Percentiles rank a stretch among this genome's conserved stretches.
Conservation (phyloP, 768 basidiomycete genomes). For the Hygrocybe coccinea region DNA sequence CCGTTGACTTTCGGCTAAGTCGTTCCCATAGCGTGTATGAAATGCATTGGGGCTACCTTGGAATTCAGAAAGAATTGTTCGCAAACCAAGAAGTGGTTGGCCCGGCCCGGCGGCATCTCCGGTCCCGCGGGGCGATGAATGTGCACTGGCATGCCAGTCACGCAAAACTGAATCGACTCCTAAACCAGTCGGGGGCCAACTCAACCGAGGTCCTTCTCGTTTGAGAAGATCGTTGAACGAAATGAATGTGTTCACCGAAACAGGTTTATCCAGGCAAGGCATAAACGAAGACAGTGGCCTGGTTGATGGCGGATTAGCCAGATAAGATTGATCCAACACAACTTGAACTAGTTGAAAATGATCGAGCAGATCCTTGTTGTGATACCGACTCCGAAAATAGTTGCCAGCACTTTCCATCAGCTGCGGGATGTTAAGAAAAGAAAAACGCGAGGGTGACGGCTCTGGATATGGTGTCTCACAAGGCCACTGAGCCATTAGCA, state of each 20-base stretch:
- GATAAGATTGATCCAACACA: constrained; percentile 1
- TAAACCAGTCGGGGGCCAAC: not conserved
- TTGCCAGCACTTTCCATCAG: not conserved
- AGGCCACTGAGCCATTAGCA: constrained; percentile 20
- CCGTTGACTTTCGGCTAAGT: constrained; percentile 9
- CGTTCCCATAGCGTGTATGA: constrained; percentile 12
- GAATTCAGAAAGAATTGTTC: constrained; percentile 16
- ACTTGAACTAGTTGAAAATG: constrained; percentile 14
- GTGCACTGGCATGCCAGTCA: too few relatives aligned
- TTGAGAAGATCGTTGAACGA: not conserved
- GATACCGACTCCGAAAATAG: constrained; percentile 10
- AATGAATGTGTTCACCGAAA: not conserved
- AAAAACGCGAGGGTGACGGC: not conserved
- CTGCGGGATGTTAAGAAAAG: not conserved
- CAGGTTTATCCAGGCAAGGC: not conserved
- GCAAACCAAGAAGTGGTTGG: not conserved
- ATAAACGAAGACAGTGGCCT: not conserved
- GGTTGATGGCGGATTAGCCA: not conserved
- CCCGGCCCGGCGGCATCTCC: too few relatives aligned
- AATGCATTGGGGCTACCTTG: constrained; percentile 13
- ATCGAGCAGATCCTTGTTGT: constrained; percentile 12
- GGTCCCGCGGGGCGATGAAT: too few relatives aligned
- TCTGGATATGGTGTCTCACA: constrained; percentile 5
- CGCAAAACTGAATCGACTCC: not conserved
- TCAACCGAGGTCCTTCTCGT: not conserved